These are phyloP conservation scores for Candida silvatica DNA, from an alignment of 805 yeast genomes.

Conservation along the genomic window DNA sequence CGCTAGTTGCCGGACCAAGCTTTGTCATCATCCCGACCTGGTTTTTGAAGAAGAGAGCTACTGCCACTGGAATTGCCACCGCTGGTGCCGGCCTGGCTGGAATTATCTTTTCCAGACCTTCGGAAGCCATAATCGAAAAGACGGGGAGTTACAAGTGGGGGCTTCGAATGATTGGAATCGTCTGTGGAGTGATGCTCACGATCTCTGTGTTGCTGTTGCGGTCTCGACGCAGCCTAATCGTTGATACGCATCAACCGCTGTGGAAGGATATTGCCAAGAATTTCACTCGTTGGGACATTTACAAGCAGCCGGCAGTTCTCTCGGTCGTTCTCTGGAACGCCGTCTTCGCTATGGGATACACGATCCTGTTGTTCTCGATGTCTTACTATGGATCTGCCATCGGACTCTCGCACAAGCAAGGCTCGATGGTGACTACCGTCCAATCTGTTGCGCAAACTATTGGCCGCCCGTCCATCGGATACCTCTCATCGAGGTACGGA, in stretches of 20 bases:
- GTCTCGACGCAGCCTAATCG: slow-evolving; percentile 16
- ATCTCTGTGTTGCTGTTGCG: slow-evolving; percentile 14
- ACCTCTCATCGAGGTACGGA: slow-evolving; percentile 37
- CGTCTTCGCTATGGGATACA: slow-evolving; percentile 23
- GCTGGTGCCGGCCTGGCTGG: slow-evolving; percentile 51
- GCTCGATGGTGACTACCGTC: slow-evolving; percentile 37
- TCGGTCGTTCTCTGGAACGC: slow-evolving; percentile 17
- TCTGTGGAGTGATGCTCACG: slow-evolving; percentile 16
- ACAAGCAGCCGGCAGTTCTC: slow-evolving; percentile 15
- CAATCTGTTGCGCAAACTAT: slow-evolving; percentile 38
- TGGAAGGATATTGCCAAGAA: slow-evolving; percentile 11
- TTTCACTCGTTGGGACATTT: slow-evolving; percentile 9
- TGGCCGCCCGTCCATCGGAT: slow-evolving; percentile 44
- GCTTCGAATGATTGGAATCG: slow-evolving; percentile 32
- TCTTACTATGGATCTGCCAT: slow-evolving; percentile 38
- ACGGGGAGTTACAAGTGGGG: slow-evolving; percentile 38
- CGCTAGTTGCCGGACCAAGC: slow-evolving; percentile 28
- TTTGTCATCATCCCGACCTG: slow-evolving; percentile 37
- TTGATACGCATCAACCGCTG: slow-evolving; percentile 10
- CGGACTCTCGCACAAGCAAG: slow-evolving; percentile 39
- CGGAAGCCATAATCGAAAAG: slow-evolving; percentile 31
- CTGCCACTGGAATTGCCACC: slow-evolving; percentile 41
- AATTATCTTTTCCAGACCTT: slow-evolving; percentile 33
- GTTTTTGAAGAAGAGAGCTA: slow-evolving; percentile 34
- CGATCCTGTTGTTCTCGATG: slow-evolving; percentile 34